Conservation (phyloP, 257 asterid species). For the Ilex asprella region DNA sequence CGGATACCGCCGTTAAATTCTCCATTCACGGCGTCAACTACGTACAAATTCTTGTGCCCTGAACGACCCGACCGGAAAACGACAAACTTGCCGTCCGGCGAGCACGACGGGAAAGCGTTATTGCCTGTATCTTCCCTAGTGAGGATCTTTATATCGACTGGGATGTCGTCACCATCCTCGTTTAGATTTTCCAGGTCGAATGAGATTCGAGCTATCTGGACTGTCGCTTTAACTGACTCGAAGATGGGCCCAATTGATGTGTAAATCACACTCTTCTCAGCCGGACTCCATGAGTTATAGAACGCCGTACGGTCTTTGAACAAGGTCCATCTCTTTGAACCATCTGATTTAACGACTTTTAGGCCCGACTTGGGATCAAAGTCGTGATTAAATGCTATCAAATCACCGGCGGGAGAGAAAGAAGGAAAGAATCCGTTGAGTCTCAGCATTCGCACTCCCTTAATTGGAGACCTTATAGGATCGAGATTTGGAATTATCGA, state of each 20-base stretch:
- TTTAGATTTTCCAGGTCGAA: constrained; percentile 35
- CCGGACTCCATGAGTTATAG: constrained; percentile 65
- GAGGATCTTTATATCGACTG: constrained; percentile 44
- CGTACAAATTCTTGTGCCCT: constrained; percentile 68
- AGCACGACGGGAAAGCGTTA: constrained; percentile 80
- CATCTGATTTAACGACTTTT: constrained; percentile 51
- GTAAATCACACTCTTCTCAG: constrained; percentile 49
- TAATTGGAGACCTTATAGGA: constrained; percentile 36
- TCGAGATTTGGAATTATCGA: constrained; percentile 48
- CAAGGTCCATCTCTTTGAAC: constrained; percentile 60
- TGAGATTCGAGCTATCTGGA: constrained; percentile 69
- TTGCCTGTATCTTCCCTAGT: constrained; percentile 62
- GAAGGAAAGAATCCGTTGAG: constrained; percentile 65
- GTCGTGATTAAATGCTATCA: constrained; percentile 47
- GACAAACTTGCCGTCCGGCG: constrained; percentile 65
- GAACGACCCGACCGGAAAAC: constrained; percentile 78
- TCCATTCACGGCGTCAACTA: constrained; percentile 56
- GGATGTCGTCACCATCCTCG: constrained; percentile 22
- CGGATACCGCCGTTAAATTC: constrained; percentile 56
- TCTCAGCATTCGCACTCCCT: constrained; percentile 46
- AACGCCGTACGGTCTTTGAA: constrained; percentile 42
- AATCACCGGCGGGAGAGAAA: constrained; percentile 57
- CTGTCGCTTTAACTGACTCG: constrained; percentile 29
- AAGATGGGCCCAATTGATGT: constrained; percentile 74
- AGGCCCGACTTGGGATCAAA: constrained; percentile 42